Evolutionary conservation across 106 monocot species (phyloP), one percentile per base, ranked within the genome.

Genomic region (Acorus calamus): DNA sequence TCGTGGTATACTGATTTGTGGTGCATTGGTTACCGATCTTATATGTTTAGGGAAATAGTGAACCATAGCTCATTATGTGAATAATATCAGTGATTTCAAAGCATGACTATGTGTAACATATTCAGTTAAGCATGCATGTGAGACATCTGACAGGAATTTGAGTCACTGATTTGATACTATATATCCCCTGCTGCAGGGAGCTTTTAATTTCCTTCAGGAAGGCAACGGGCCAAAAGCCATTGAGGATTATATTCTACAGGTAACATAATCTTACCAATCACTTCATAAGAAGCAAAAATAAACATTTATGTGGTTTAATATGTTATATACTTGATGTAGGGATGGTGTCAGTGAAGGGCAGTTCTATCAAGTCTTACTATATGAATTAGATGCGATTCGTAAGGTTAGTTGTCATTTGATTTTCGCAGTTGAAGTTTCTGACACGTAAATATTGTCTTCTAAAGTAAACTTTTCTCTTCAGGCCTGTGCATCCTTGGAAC

Each of bases 321-420:
- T 28, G 28, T 28, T 28, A 28, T 28, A 28, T 1, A 41, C 54
- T 47, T 53, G 61, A 55, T 68, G 14, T 60, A 93, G 88, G 58
- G 93, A 93, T 74, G 92, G 92, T 50, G 92, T 88, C 7, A 92
- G 92, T 48, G 88, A 92, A 69, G 92, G 92, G 4, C 92, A 93
- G 53, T 93, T 93, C 71, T 85, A 88, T 64, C 88, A 88, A 63
- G 88, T 93, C 47, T 67, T 88, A 57, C 74, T 93, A 12, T 81
- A 85, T 64, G 93, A 93, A 62, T 69, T 93, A n/a, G 93, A 93
- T 69, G 88, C 93, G 8, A 93, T 93, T 68, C 88, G 93, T 0
- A 93, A 93, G 85, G 93, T 93, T 69, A 45, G 68, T 52, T 43
- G 42, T 3, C 56, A 45, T 42, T 42, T 51, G 14, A 51, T 57